Evolutionary conservation across 495 filamentous ascomycete genomes (phyloP).

Genomic region (Cercophora newfieldiana): DNA sequence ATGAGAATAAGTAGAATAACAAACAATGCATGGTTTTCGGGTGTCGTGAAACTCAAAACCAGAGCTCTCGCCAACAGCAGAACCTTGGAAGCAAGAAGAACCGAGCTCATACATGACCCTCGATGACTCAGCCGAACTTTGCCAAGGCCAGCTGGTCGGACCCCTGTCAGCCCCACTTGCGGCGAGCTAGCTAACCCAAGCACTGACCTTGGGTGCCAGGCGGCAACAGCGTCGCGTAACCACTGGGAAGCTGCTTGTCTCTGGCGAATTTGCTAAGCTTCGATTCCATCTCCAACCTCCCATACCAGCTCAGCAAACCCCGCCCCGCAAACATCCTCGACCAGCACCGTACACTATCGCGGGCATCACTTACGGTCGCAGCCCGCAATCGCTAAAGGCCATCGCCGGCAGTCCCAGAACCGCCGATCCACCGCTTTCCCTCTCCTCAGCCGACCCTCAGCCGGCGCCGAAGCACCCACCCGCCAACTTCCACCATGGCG

Average conservation of each 20-base stretch:
- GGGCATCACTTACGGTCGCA: neutral
- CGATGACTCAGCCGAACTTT: neutral
- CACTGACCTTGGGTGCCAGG: conserved; percentile 35
- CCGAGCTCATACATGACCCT: neutral
- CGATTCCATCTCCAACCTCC: conserved; percentile 22
- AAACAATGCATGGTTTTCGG: neutral
- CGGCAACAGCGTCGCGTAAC: conserved; percentile 47
- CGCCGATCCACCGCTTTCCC: neutral
- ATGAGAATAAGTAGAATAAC: conserved; percentile 51
- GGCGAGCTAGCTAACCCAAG: conserved; percentile 18
- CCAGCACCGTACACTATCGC: neutral
- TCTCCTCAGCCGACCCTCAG: neutral
- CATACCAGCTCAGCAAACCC: neutral
- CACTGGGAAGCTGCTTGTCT: conserved; percentile 30
- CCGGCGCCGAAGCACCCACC: conserved; percentile 12
- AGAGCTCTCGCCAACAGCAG: neutral
- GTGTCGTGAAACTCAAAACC: neutral
- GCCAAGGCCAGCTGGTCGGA: neutral
- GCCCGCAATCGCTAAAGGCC: neutral
- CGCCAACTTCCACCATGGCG: conserved; percentile 63
- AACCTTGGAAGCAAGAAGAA: neutral
- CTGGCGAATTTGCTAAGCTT: conserved; percentile 32
- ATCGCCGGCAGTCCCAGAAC: neutral
- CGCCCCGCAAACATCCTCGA: conserved; percentile 3
- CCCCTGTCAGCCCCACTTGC: conserved; percentile 7